phyloP scores from a whole-genome alignment of 306 rosid species.

The Acacia crassicarpa region DNA sequence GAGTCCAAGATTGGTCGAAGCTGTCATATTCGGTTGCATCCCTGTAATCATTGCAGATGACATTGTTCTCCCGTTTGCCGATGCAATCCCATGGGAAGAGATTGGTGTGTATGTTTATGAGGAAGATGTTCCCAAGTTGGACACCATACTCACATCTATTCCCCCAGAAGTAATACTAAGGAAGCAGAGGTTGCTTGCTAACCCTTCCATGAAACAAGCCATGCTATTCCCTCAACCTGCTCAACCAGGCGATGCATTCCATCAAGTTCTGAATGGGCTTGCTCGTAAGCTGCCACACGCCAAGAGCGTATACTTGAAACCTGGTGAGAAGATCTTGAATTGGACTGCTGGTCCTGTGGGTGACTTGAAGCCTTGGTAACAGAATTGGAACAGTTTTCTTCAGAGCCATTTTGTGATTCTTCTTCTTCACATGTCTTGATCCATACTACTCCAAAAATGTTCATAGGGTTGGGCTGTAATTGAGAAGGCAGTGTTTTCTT shows the following conservation, averaged over 20 bases:
- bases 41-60: constrained; percentile 97
- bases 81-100: constrained; percentile 99
- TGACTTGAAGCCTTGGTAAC: constrained; percentile 87
- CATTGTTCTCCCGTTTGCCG: constrained; percentile 94
- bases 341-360: constrained; percentile 97
- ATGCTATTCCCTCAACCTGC: constrained; percentile 98
- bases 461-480: constrained; percentile 32
- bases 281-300: constrained; percentile 88
- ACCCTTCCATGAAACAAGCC: constrained; percentile 98
- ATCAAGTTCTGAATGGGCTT: constrained; percentile 93
- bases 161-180: constrained; percentile 83
- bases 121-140: constrained; percentile 84
- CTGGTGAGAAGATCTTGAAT: constrained; percentile 70
- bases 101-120: constrained; percentile 88
- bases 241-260: constrained; percentile 89
- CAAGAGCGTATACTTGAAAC: constrained; percentile 57
- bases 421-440: constrained; percentile 14
- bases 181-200: constrained; percentile 92
- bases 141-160: constrained; percentile 82
- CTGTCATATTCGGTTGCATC: constrained; percentile 95
- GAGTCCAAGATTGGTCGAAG: constrained; percentile 97
- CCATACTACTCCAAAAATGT: constrained; percentile 30
- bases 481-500: constrained; percentile 25
- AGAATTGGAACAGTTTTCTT: constrained; percentile 10
- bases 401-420: constrained; percentile 25